Conservation (phyloP, 495 filamentous ascomycete species). For the Copromyces sp. region DNA sequence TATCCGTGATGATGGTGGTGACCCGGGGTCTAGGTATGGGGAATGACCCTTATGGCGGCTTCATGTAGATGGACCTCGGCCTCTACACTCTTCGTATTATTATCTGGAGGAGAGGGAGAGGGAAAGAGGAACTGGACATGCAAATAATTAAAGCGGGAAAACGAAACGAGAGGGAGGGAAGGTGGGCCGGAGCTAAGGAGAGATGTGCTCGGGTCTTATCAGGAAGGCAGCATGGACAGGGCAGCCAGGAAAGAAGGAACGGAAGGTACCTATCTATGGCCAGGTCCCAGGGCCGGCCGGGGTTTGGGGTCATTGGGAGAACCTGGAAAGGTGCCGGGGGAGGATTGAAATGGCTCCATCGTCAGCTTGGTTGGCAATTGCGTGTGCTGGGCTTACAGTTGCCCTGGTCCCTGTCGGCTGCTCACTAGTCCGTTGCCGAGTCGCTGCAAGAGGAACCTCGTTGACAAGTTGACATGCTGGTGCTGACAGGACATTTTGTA, state of each 20-base stretch:
- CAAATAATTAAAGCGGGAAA: background rate
- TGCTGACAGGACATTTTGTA: background rate
- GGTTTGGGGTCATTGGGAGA: background rate
- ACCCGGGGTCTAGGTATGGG: slow-evolving; percentile 13
- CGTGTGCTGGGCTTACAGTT: background rate
- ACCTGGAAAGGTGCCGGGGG: background rate
- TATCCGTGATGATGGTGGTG: background rate
- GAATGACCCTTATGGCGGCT: slow-evolving; percentile 7
- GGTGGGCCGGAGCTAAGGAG: background rate
- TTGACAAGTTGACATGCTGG: background rate
- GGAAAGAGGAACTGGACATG: slow-evolving; percentile 1
- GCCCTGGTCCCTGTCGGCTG: background rate
- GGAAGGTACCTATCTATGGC: background rate
- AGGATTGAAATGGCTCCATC: background rate
- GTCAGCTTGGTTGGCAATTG: background rate
- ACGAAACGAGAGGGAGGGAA: background rate
- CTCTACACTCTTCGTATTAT: slow-evolving; percentile 8
- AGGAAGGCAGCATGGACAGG: background rate
- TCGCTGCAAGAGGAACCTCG: background rate
- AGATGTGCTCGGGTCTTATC: background rate
- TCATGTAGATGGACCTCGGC: slow-evolving; percentile 14
- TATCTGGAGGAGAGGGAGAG: background rate
- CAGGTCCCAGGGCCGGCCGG: background rate
- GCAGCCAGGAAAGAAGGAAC: background rate
- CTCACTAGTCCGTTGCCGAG: background rate